These are phyloP conservation scores for Diaporthe humulicola DNA, from an alignment of 2,329 filamentous ascomycete genomes.

Conservation along the genomic window DNA sequence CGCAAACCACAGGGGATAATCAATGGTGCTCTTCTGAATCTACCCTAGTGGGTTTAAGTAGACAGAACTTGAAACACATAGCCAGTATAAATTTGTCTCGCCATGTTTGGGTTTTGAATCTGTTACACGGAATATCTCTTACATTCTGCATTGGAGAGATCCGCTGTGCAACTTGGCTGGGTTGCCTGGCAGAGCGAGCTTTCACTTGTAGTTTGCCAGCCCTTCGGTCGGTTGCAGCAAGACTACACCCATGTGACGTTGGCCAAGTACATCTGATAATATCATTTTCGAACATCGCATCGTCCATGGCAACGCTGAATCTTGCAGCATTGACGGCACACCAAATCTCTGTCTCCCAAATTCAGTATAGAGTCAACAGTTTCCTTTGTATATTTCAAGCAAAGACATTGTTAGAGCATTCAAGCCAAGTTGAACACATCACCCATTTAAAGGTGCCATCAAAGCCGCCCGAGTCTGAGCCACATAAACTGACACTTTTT, in stretches of 20 bases:
- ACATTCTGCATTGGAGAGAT: neutral
- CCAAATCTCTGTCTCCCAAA: neutral
- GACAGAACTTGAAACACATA: neutral
- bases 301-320: neutral
- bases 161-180: neutral
- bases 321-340: neutral
- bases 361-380: too few species aligned
- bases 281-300: neutral
- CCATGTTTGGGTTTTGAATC: neutral
- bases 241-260: neutral
- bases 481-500: neutral
- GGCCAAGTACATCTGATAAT: neutral
- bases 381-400: too few species aligned
- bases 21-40: neutral
- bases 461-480: neutral
- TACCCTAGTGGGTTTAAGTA: neutral
- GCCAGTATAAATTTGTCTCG: neutral
- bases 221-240: neutral
- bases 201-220: neutral
- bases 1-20: neutral
- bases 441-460: neutral
- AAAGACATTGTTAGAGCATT: too few species aligned
- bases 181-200: neutral
- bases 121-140: neutral
- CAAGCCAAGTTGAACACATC: neutral